Conservation (phyloP, 192 early-diverging fungal species). For the Coemansia sp. region DNA sequence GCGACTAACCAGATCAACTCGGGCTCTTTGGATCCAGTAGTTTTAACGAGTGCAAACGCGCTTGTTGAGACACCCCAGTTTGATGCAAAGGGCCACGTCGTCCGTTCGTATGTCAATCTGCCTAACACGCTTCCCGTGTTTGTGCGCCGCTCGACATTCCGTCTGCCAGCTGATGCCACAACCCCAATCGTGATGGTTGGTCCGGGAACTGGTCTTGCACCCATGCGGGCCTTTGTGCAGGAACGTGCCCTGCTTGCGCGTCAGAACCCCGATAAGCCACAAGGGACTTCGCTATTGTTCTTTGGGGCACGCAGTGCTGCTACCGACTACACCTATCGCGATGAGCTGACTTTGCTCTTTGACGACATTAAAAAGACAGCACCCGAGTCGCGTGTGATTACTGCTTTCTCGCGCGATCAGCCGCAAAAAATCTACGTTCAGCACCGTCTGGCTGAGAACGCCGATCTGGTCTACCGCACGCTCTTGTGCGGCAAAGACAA, state of each 20-base stretch:
- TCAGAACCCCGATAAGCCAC: slow-evolving; percentile 54
- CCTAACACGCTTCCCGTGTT: slow-evolving; percentile 65
- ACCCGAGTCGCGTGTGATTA: slow-evolving; percentile 70
- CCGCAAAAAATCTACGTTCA: slow-evolving; percentile 95
- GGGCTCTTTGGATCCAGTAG: not conserved
- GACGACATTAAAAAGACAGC: slow-evolving; percentile 44
- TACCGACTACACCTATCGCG: slow-evolving; percentile 87
- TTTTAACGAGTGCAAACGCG: slow-evolving; percentile 14
- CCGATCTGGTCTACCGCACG: slow-evolving; percentile 71
- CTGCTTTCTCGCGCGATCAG: slow-evolving; percentile 86
- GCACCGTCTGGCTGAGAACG: slow-evolving; percentile 75
- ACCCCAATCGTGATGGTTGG: slow-evolving; percentile 95
- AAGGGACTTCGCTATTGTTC: slow-evolving; percentile 86
- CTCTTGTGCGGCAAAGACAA: slow-evolving; percentile 65
- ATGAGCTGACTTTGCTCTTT: slow-evolving; percentile 74
- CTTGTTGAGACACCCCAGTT: slow-evolving; percentile 11
- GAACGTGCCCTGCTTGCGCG: slow-evolving; percentile 71
- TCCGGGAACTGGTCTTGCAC: slow-evolving; percentile 98
- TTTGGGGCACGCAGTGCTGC: slow-evolving; percentile 87
- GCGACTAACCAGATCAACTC: slow-evolving; percentile 21
- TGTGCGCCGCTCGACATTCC: slow-evolving; percentile 87
- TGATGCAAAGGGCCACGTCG: slow-evolving; percentile 22
- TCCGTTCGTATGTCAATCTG: slow-evolving; percentile 26
- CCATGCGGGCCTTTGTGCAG: slow-evolving; percentile 93
- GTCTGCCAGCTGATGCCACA: slow-evolving; percentile 75